These are phyloP conservation scores for Neurospora crassa DNA, from an alignment of 2,329 filamentous ascomycete species.

Conservation along the genomic window DNA sequence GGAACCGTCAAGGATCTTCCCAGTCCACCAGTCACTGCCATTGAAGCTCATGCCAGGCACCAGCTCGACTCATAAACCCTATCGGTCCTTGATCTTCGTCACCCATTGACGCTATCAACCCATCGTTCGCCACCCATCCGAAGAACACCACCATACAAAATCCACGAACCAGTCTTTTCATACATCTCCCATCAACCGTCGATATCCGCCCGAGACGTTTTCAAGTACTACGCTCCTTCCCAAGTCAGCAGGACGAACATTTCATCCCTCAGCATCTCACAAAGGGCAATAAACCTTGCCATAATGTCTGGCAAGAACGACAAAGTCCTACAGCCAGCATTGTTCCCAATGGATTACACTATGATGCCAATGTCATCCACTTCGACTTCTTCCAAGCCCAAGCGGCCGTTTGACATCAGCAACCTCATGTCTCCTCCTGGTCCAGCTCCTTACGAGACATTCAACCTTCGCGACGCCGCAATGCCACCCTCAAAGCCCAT, in stretches of 20 bases:
- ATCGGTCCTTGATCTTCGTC: background rate
- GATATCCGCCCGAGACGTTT: background rate
- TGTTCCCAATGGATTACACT: background rate
- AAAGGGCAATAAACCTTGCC: background rate
- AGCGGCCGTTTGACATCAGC: slow-evolving; percentile 38
- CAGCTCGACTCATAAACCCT: background rate
- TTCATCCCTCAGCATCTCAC: background rate
- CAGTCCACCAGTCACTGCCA: background rate
- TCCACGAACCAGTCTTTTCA: background rate
- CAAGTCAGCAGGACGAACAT: background rate
- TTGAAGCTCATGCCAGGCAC: background rate
- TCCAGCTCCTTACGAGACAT: slow-evolving; percentile 41
- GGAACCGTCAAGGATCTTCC: background rate
- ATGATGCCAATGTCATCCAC: background rate
- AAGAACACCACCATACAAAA: background rate
- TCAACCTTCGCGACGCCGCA: slow-evolving; percentile 25
- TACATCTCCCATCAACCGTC: background rate
- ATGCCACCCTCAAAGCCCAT: slow-evolving; percentile 13
- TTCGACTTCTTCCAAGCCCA: slow-evolving; percentile 15
- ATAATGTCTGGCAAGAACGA: background rate
- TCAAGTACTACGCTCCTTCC: background rate
- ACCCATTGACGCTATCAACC: background rate
- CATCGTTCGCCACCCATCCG: background rate
- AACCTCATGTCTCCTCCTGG: slow-evolving; percentile 56
- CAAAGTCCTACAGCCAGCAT: background rate